Base-by-base conservation (phyloP, 495 filamentous ascomycete species). In the Clavariopsis aquatica region DNA sequence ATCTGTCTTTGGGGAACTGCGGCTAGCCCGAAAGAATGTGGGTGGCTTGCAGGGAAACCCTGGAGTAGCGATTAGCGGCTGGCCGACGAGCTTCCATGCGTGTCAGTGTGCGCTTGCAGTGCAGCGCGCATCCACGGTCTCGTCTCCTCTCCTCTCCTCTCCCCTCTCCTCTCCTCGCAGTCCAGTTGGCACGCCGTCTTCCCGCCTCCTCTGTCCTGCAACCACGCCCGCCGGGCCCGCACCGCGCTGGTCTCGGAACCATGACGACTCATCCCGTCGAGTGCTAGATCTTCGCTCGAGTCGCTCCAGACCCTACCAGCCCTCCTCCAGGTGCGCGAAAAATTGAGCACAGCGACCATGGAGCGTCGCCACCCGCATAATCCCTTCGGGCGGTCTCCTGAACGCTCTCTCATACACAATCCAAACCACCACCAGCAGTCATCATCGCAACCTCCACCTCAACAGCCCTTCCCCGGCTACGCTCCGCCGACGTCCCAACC, bases 351-450 rank as follows among this genome's bases (percentile, higher is more conserved):
- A 45, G 34, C 56, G 41, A 69, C 53, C 22, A 77, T 75, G 73
- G 75, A 77, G 47, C 65, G 65, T 38, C 71, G 69, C 46, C 71
- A 61, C 49, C 54, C 68, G 2, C 71, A 68, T 17, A 69, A 68
- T 45, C 62, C 71, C 26, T 70, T 66, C 31, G 54, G 57, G 17
- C 69, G 74, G 7, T 71, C 69, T 38, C 52, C 69, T 28, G 74
- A 77, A 19, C 75, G 73, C 29, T 57, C 61, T 2, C 60, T 69
- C 41, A 62, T 71, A 38, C 73, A 72, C 69, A 73, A 75, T 43
- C 68, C 73, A 27, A 72, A 73, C 47, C 71, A 69, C 60, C 72
- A 73, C 17, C 71, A 65, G 20, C 34, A 55, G 20, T 68, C 69
- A 49, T 69, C 62, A 27, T 19, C 60, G 10, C 64, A 62, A 28